phyloP scores from a whole-genome alignment of 208 protist genomes.

The Crithidia bombi region DNA sequence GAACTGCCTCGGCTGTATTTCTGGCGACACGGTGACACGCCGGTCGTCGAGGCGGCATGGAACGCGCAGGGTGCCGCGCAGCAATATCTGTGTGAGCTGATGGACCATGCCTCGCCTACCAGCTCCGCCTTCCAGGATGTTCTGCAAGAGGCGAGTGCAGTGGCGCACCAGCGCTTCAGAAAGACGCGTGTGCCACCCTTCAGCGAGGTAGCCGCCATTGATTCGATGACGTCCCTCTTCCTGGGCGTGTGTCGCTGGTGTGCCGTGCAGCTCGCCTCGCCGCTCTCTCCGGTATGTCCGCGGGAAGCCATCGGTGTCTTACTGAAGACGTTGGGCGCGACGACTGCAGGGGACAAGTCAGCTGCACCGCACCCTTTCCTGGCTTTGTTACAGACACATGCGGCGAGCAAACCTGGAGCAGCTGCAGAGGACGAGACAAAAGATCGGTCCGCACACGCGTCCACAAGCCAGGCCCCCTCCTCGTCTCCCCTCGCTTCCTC shows the following conservation, averaged over 20 bases:
- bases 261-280: conserved; percentile 18
- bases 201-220: conserved; percentile 14
- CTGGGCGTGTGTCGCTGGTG: conserved; percentile 56
- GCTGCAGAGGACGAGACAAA: not conserved
- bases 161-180: conserved; percentile 29
- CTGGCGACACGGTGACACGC: conserved; percentile 32
- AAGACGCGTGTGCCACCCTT: not conserved
- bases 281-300: not conserved
- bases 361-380: conserved; percentile 2
- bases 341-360: not conserved
- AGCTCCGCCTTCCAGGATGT: conserved; percentile 45
- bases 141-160: conserved; percentile 40
- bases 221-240: conserved; percentile 53
- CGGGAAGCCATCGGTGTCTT: not conserved
- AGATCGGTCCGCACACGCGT: not conserved
- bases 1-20: conserved; percentile 67
- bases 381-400: not conserved
- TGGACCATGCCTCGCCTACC: conserved; percentile 7
- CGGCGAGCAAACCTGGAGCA: not conserved
- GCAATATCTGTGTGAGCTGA: conserved; percentile 31
- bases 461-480: not conserved
- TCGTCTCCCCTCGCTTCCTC: not conserved
- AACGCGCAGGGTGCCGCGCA: conserved; percentile 34
- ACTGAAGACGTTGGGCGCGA: not conserved
- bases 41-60: conserved; percentile 45